Base-by-base conservation (phyloP, 2,329 filamentous ascomycete species). In the Metarhizium robertsii region DNA sequence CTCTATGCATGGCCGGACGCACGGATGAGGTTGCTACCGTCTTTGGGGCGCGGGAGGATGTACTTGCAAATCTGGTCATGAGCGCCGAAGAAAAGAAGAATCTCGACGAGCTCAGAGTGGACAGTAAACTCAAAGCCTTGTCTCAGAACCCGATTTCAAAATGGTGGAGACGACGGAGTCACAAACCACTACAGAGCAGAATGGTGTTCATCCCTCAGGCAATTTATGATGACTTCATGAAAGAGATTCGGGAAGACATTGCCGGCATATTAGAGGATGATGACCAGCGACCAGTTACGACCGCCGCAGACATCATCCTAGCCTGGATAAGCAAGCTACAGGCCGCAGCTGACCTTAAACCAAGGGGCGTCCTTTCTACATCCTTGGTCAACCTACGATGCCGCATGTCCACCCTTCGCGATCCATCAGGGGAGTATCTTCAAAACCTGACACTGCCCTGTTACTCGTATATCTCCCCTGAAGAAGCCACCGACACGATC, bases 261-360 rank as follows among this genome's bases (percentile, higher is more conserved):
- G 38, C 53, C 29, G 32, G 18, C 8, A 18, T 46, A 29, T 14
- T 49, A n/a, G 32, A 42, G 7, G 42, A 52, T 20, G 56, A 55
- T n/a, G 42, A 52, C 45, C 53, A 49, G 13, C 20, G 53, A 18
- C 29, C 56, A 45, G 38, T 48, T 7, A 38, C 55, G 16, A 58
- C 25, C 43, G 56, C 55, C 20, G 53, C 56, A 34, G 56, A 58
- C 25, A 55, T 58, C 6, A 18, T 55, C 34, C 25, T 58, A 11
- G 56, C 56, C 6, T 58, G 56, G 53, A n/a, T 58, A 8, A 52
- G 34, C 48, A 55, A 55, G 29, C 40, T 58, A 25, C 56, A 58
- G 20, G 51, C 18, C 25, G 50, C 48, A 7, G 53, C 53, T n/a
- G 29, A 48, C 38, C 4, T n/a, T 25, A 53, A 55, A 36, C 16